Conservation (phyloP, 192 early-diverging fungal species). For the Podila epigama region DNA sequence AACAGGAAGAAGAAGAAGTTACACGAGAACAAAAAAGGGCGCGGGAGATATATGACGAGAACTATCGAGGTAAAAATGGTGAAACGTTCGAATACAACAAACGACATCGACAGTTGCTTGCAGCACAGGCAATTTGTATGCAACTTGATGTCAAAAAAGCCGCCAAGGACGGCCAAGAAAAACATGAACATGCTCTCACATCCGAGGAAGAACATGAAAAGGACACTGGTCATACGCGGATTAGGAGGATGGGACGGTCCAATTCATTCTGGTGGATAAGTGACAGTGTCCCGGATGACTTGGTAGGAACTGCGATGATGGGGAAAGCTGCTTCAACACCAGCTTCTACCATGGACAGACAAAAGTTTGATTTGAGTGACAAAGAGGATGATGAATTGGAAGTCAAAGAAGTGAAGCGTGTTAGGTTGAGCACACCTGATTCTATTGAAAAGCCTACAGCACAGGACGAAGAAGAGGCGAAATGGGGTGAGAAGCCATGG, state of each 20-base stretch:
- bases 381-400: conserved; percentile 22
- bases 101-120: conserved; percentile 35
- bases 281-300: conserved; percentile 25
- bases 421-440: conserved; percentile 11
- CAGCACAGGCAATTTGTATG: conserved; percentile 50
- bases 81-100: conserved; percentile 41
- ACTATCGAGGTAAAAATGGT: conserved; percentile 43
- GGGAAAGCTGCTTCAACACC: conserved; percentile 11
- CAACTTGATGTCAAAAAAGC: conserved; percentile 49
- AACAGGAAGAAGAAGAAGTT: conserved; percentile 43
- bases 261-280: conserved; percentile 46
- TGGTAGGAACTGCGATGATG: conserved; percentile 32
- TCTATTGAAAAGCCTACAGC: neutral
- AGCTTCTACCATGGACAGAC: neutral
- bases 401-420: conserved; percentile 27
- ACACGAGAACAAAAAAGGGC: conserved; percentile 15
- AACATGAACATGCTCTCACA: neutral
- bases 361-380: conserved; percentile 16
- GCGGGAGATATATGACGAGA: conserved; percentile 44
- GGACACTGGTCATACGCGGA: no score
- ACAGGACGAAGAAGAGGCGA: conserved; percentile 39
- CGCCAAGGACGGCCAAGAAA: neutral
- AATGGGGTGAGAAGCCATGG: conserved; percentile 31
- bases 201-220: neutral
- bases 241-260: conserved; percentile 11